Evolutionary conservation across 345 rosid genomes (phyloP), one percentile per base, ranked within the genome.

Genomic region (Capsella bursapastoris): DNA sequence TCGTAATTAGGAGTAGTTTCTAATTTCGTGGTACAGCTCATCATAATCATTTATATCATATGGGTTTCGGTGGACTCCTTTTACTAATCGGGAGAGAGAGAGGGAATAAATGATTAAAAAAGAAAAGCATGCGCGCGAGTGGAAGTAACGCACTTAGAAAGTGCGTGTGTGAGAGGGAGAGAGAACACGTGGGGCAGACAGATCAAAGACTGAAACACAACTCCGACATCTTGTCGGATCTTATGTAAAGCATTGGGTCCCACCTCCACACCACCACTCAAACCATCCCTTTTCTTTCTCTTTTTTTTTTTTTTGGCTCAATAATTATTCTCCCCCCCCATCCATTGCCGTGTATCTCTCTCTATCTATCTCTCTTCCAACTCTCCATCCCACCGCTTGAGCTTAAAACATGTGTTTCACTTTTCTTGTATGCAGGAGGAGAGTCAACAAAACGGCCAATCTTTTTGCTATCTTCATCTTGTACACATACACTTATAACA

Each of bases 151-250:
- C 69, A 67, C 29, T 52, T 15, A 0, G 52, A 4, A n/a, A 44
- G 27, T 60, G 64, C 57, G 70, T 31, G 64, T 75, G 47, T 7
- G 53, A 51, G 8, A 2, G 0, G 40, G 3, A 32, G 68, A 12
- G 13, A 12, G 12, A 55, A 76, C 74, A 76, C 79, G 70, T 76
- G 74, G 74, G 70, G 45, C 74, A 69, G 58, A 5, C 58, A 61
- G 58, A 76, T 76, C 74, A 76, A 22, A 22, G 64, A 61, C 58
- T 27, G 52, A 62, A 28, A 76, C 79, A 53, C 38, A 3, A 8
- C 50, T 61, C 64, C 79, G 64, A 75, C 79, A 69, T 76, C 4
- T 7, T 69, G 79, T 76, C 75, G 79, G 75, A 76, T 61, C 41
- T 68, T 69, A 40, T 53, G 58, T 37, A 60, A 62, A 74, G 58